Base-by-base conservation (phyloP, 306 rosid genomes). In the Datisca glomerata region DNA sequence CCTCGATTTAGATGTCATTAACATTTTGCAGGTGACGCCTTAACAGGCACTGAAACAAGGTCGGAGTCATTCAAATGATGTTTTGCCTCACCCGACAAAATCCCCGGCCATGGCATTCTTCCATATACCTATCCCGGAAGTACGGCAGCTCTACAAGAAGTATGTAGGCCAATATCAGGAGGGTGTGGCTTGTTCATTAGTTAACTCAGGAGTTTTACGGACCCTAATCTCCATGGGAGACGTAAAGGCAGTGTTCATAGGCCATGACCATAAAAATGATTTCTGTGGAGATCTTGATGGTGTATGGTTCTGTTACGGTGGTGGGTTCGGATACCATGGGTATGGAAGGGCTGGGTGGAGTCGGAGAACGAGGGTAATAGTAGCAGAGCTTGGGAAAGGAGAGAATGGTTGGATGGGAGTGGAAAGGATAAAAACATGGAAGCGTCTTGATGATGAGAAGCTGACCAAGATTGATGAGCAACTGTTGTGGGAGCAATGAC, bases 291-390 rank as follows among this genome's bases (percentile, higher is more conserved):
- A 69, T 49, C 71, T 87, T 46, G 73, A 74, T 15, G 86, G 75
- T 16, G 64, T 87, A 49, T 83, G 93, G 97, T 87, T 87, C 37
- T 87, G 97, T 69, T 87, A 87, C 20, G 97, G 97, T 43, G 94
- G 97, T 15, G 94, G 94, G 22, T 76, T 83, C 37, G 97, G 97
- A 25, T 87, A 87, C 64, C 94, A 83, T 53, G 94, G 74, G 15
- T 87, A 87, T 31, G 97, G 97, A 25, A 74, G 65, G 45, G 55
- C 34, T 0, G 89, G 89, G 33, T 87, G 93, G 97, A 74, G 79
- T 4, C 76, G 94, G 59, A 76, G 97, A 70, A 80, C 89, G 17
- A 78, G 94, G 67, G 72, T 87, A 36, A 67, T 83, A 37, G 19
- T 41, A 12, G 82, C 83, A 46, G 73, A 77, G 47, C 94, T 87